phyloP scores from a whole-genome alignment of 2,329 filamentous ascomycete species.

The Penicillium sp. region DNA sequence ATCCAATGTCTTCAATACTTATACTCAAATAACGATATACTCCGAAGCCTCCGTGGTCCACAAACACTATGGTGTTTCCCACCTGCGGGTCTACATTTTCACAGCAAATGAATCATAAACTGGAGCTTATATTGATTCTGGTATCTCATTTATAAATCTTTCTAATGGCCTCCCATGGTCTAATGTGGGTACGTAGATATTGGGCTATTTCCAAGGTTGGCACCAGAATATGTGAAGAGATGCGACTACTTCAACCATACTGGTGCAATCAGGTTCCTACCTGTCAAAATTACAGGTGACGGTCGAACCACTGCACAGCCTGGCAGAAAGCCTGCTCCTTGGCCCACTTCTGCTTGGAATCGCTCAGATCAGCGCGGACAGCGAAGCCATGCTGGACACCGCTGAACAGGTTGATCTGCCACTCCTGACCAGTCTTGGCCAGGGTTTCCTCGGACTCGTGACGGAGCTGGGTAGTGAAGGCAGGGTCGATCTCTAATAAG shows the following conservation, averaged over 20 bases:
- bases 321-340: conserved; percentile 82
- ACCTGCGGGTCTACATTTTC: neutral
- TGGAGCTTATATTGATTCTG: neutral
- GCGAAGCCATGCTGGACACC: conserved; percentile 74
- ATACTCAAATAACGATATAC: too few relatives aligned
- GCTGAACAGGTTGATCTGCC: conserved; percentile 76
- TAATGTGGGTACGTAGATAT: neutral
- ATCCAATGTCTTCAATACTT: too few relatives aligned
- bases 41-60: too few relatives aligned
- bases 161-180: neutral
- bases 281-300: conserved; percentile 49
- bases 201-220: neutral
- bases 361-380: conserved; percentile 63
- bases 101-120: neutral
- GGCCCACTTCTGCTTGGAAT: conserved; percentile 63
- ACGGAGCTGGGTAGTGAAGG: conserved; percentile 65
- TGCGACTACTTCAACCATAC: neutral
- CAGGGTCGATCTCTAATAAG: conserved; percentile 60
- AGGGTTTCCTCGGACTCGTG: conserved; percentile 67
- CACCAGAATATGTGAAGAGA: neutral
- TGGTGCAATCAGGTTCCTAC: neutral
- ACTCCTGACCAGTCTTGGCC: conserved; percentile 57
- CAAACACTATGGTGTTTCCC: too few relatives aligned
- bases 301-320: conserved; percentile 74
- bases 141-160: neutral